phyloP scores from a whole-genome alignment of 768 basidiomycete species.

The Lactarius akahatsu region DNA sequence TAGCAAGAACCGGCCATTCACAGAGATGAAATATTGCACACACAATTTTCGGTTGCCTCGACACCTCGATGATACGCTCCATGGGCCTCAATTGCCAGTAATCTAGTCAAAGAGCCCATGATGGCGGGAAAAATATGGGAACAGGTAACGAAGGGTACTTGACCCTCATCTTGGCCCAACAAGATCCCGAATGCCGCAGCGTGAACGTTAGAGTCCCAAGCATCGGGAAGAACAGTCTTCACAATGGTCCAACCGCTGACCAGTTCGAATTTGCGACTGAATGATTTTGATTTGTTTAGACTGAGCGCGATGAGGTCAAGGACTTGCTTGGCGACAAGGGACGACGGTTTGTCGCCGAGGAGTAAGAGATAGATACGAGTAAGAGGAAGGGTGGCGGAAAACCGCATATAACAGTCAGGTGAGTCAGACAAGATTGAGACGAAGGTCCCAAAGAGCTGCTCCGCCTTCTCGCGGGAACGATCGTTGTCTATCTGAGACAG shows the following conservation, averaged over 20 bases:
- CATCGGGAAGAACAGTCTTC: slow-evolving; percentile 59
- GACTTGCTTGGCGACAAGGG: slow-evolving; percentile 56
- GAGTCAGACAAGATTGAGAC: slow-evolving; percentile 59
- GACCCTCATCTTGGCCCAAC: slow-evolving; percentile 43
- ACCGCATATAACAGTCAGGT: slow-evolving; percentile 58
- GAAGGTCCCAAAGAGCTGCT: slow-evolving; percentile 64
- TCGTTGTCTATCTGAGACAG: slow-evolving; percentile 54
- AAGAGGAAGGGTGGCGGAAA: slow-evolving; percentile 70
- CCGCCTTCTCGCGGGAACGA: slow-evolving; percentile 57
- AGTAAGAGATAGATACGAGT: slow-evolving; percentile 78
- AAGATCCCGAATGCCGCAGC: slow-evolving; percentile 68
- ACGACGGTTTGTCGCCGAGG: slow-evolving; percentile 71
- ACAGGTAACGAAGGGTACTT: slow-evolving; percentile 46
- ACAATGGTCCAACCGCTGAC: slow-evolving; percentile 82
- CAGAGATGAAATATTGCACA: slow-evolving; percentile 5
- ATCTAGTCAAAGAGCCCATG: slow-evolving; percentile 62
- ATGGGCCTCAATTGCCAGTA: slow-evolving; percentile 38
- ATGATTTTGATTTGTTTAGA: slow-evolving; percentile 55
- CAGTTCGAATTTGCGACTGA: slow-evolving; percentile 79
- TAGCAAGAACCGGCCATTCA: background rate
- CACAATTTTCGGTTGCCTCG: slow-evolving; percentile 26
- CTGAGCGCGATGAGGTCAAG: slow-evolving; percentile 59
- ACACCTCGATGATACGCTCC: slow-evolving; percentile 28
- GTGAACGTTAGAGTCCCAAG: slow-evolving; percentile 70
- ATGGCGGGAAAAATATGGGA: slow-evolving; percentile 73